Base-by-base conservation (phyloP, 768 basidiomycete species). In the Russula griseocarnosa region DNA sequence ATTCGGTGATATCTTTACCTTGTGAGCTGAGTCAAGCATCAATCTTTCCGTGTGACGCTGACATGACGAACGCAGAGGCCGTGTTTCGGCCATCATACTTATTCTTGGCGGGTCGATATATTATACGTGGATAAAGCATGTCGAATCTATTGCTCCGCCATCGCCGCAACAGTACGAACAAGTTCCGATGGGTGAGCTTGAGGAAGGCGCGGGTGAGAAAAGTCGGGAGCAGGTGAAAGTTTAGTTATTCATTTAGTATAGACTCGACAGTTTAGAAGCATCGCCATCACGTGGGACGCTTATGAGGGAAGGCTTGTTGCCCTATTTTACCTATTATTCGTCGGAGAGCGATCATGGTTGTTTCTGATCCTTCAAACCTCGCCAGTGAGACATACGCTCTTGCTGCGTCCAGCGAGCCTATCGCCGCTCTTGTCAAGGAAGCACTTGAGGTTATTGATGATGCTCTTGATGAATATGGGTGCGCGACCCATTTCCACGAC, bases 121-220 rank as follows among this genome's bases (percentile, higher is more conserved):
- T 74, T 96, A 95, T 74, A 94, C 92, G 3, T 93, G 91, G 91
- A 80, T 90, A 59, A 93, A 93, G 73, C 86, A 92, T 73, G 70
- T 79, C 67, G 91, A 93, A 73, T 79, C 83, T 9, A 81, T 46
- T 36, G 5, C 63, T 42, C 66, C 74, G 5, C 66, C 78, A 30
- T 70, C 70, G 16, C 65, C 61, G 49, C 74, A 70, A 3, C 72
- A 74, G 46, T 89, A 90, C 66, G 86, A 87, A 64, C 85, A 82
- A 52, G 81, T 86, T 26, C 78, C 83, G 40, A 79, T 86, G 74
- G 83, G 87, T 58, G 85, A 87, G 49, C 70, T 87, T 40, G 87
- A 90, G 71, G 73, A 77, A 26, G 86, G 83, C 32, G 76, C 69
- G 51, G 61, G 18, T 28, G 54, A 55, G 38, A 40, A 51, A 38